Evolutionary conservation across 2,329 filamentous ascomycete species (phyloP).

Genomic region (Colletotrichum sansevieriae): DNA sequence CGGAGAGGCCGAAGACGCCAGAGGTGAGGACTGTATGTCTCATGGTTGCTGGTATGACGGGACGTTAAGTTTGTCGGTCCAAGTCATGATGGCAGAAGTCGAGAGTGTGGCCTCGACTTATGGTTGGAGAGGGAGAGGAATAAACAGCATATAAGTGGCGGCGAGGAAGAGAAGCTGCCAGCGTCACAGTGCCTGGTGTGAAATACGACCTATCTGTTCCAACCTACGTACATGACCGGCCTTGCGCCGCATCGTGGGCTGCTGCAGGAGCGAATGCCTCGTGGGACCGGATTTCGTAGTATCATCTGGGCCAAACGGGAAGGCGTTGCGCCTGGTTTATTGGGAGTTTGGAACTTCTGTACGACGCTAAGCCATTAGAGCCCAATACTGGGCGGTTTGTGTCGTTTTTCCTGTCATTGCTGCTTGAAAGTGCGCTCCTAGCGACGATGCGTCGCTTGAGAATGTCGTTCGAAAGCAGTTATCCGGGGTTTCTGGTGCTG

Average conservation of each 20-base stretch:
- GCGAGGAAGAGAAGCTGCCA: conserved; percentile 7
- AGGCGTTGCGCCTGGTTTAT: background rate
- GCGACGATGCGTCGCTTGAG: background rate
- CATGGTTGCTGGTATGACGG: conserved; percentile 19
- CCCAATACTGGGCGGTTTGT: background rate
- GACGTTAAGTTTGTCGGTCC: conserved; percentile 18
- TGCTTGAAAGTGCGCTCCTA: conserved; percentile 6
- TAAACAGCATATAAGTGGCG: conserved; percentile 7
- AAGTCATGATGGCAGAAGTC: conserved; percentile 11
- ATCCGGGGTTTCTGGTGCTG: background rate
- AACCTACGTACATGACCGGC: conserved; percentile 7
- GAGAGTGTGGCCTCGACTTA: background rate
- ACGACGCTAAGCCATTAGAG: background rate
- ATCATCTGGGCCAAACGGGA: background rate
- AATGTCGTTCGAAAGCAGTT: conserved; percentile 9
- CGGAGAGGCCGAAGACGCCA: conserved; percentile 28
- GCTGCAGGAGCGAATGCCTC: conserved; percentile 13
- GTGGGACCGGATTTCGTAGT: background rate
- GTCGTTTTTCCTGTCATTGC: conserved; percentile 16
- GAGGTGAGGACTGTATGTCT: conserved; percentile 34
- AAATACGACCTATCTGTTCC: conserved; percentile 2
- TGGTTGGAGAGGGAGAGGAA: conserved; percentile 14
- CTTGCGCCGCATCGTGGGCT: conserved; percentile 4
- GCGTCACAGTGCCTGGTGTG: background rate
- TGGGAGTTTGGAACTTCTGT: conserved; percentile 15